phyloP scores from a whole-genome alignment of 2,329 filamentous ascomycete genomes.

The Exophiala calicioides region DNA sequence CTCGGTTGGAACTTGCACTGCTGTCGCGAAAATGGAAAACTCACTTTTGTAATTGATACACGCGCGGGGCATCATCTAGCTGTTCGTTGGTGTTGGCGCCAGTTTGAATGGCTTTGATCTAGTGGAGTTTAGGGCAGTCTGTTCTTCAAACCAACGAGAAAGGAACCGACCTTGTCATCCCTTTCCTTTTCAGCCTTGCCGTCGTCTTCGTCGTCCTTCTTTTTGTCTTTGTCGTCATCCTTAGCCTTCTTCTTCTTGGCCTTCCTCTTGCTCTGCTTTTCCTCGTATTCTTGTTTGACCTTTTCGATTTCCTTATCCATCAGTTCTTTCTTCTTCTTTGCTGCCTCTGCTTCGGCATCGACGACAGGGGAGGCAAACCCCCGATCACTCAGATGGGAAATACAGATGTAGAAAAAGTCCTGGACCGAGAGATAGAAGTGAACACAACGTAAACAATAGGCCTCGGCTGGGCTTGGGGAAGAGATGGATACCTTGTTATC shows the following conservation, averaged over 20 bases:
- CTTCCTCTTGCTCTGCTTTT: slow-evolving; percentile 72
- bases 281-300: slow-evolving; percentile 63
- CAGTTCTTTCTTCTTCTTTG: slow-evolving; percentile 45
- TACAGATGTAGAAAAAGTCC: slow-evolving; percentile 93
- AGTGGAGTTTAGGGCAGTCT: slow-evolving; percentile 3
- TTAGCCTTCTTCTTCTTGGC: slow-evolving; percentile 60
- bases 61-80: slow-evolving; percentile 68
- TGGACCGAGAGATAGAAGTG: slow-evolving; percentile 38
- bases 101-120: slow-evolving; percentile 53
- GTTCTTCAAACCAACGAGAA: too few species aligned
- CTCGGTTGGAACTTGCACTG: slow-evolving; percentile 16
- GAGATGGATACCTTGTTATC: slow-evolving; percentile 72
- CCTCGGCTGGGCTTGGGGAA: slow-evolving; percentile 15
- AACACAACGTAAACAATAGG: background rate
- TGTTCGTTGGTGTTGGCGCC: slow-evolving; percentile 38
- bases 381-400: slow-evolving; percentile 76
- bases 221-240: slow-evolving; percentile 51
- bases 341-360: slow-evolving; percentile 45
- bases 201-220: slow-evolving; percentile 52
- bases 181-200: slow-evolving; percentile 48
- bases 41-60: slow-evolving; percentile 82
- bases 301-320: slow-evolving; percentile 49
- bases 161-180: slow-evolving; percentile 54
- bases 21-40: slow-evolving; percentile 26
- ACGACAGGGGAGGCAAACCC: slow-evolving; percentile 69